phyloP scores from a whole-genome alignment of 306 rosid genomes.

The Pyrus pyrifolia region DNA sequence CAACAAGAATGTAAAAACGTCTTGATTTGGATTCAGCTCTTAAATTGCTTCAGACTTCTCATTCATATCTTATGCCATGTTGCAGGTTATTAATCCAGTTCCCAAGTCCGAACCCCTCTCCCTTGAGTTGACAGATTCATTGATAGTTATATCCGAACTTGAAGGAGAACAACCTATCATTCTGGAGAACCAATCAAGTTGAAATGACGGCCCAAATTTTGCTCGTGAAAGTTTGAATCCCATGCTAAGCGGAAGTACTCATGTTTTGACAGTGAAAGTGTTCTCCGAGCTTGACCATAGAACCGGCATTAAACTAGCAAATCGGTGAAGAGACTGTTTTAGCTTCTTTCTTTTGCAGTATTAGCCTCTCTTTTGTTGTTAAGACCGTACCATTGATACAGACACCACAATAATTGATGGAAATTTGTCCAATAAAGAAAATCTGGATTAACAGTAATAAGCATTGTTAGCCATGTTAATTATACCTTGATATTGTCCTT shows the following conservation, averaged over 20 bases:
- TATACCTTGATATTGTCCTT: neutral
- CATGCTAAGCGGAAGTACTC: neutral
- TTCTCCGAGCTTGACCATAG: neutral
- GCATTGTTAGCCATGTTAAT: neutral
- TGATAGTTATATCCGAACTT: conserved; percentile 88
- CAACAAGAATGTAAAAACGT: conserved; percentile 52
- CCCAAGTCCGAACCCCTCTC: conserved; percentile 77
- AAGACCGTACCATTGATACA: neutral
- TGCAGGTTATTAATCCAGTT: conserved; percentile 84
- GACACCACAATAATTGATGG: neutral
- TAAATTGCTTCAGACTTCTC: conserved; percentile 2
- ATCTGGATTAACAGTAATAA: neutral
- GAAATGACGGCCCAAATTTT: neutral
- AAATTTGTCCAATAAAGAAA: neutral
- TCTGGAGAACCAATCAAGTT: conserved; percentile 10
- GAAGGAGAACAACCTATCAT: conserved; percentile 78
- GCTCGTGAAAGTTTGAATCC: neutral
- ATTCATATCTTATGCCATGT: conserved; percentile 18
- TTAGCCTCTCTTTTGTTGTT: too few species aligned
- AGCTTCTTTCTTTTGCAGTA: too few species aligned
- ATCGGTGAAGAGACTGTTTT: neutral
- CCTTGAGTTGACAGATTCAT: conserved; percentile 64
- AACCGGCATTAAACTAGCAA: neutral
- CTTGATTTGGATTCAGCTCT: conserved; percentile 12
- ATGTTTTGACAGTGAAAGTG: neutral